phyloP scores from a whole-genome alignment of 2,329 filamentous ascomycete genomes.

The Nemania abortiva region DNA sequence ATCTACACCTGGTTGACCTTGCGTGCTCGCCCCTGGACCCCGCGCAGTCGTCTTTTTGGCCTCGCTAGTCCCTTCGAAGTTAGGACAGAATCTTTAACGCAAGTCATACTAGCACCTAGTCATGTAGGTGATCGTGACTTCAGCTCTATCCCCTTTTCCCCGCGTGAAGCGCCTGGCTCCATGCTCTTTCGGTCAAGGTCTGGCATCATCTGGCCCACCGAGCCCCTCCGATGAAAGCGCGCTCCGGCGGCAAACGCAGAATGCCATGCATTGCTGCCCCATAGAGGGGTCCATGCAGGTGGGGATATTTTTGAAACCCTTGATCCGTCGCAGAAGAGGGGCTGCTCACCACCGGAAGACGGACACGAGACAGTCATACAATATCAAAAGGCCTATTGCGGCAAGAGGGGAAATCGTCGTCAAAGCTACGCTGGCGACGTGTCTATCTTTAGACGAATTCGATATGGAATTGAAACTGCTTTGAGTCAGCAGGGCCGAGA shows the following conservation, averaged over 20 bases:
- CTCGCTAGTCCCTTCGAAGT: slow-evolving; percentile 30
- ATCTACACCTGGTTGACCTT: slow-evolving; percentile 30
- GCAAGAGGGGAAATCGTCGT: slow-evolving; percentile 12
- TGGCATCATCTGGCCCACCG: slow-evolving; percentile 21
- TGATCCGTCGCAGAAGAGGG: slow-evolving; percentile 33
- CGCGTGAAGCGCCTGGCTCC: slow-evolving; percentile 14
- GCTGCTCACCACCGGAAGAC: slow-evolving; percentile 28
- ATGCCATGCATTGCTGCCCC: slow-evolving; percentile 43
- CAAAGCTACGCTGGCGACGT: slow-evolving; percentile 25
- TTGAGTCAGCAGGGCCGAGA: slow-evolving; percentile 15
- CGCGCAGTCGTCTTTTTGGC: neutral
- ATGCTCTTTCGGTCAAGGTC: slow-evolving; percentile 21
- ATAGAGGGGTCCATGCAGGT: slow-evolving; percentile 40
- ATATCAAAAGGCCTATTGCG: slow-evolving; percentile 27
- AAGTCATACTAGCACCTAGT: slow-evolving; percentile 37
- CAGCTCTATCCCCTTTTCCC: slow-evolving; percentile 7
- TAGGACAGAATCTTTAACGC: slow-evolving; percentile 29
- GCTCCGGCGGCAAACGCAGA: slow-evolving; percentile 20
- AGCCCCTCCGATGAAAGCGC: slow-evolving; percentile 15
- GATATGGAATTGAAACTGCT: neutral
- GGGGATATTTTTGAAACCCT: slow-evolving; percentile 26
- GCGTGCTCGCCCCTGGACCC: slow-evolving; percentile 19
- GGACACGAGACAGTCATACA: slow-evolving; percentile 38
- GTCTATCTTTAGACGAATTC: slow-evolving; percentile 22
- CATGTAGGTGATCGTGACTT: slow-evolving; percentile 29